Base-by-base conservation (phyloP, 306 rosid species). In the Vigna radiata region DNA sequence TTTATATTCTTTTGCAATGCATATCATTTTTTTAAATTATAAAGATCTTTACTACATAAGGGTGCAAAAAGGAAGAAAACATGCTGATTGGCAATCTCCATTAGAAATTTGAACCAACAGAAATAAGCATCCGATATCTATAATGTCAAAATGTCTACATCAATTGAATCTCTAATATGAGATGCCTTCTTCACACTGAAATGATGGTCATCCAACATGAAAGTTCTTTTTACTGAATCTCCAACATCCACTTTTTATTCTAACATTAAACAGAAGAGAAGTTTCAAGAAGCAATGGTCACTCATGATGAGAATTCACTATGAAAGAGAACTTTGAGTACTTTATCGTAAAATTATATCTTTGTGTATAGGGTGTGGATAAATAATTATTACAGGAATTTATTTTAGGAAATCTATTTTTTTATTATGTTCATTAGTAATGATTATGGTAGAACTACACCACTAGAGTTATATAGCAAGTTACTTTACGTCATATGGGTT, bases 361-460 rank as follows among this genome's bases (percentile, higher is more conserved):
- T 23, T 25, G 27, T 44, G 29, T 25, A 68, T 68, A 44, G 72
- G 14, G 9, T 54, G 31, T 46, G 21, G 73, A 25, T 69, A n/a
- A 69, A 37, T 49, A 27, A 29, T 49, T 29, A 15, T 29, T 21
- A 4, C 11, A 49, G 46, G 16, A 29, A 68, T 25, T 25, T 25
- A 25, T 25, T 68, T 46, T 69, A 46, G 44, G 27, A 29, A 48
- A 27, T 49, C 52, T 69, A 69, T 69, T 48, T 29, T 44, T 49
- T 48, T 69, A 49, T 48, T 49, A 8, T 8, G 46, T 49, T 69
- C 27, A 7, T 69, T 69, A 27, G n/a, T 14, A 16, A 29, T 49
- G n/a, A 49, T 50, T 31, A 9, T 70, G 75, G 31, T 50, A 70
- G 47, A 70, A 70, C 59, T 68, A n/a, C 36, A 25, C 36, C 63